Evolutionary conservation across 345 rosid species (phyloP).

Genomic region (Populus simonii): DNA sequence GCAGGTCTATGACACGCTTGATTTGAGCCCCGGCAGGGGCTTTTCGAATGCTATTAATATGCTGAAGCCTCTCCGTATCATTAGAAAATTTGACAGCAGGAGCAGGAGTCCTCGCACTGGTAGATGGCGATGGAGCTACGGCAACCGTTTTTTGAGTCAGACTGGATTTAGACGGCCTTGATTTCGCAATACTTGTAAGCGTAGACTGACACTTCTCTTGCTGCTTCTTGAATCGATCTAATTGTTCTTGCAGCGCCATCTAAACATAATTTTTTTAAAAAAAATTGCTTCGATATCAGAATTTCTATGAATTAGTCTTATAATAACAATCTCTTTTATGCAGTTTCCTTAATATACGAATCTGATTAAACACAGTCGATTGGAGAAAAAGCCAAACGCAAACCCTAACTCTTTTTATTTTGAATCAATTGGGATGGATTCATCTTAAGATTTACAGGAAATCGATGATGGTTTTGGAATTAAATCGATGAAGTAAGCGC

Average conservation of each 20-base stretch:
- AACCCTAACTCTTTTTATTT: background rate
- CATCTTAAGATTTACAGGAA: no score
- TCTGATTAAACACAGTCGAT: background rate
- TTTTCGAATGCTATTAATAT: slow-evolving; percentile 58
- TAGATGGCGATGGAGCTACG: slow-evolving; percentile 29
- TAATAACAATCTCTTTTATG: no score
- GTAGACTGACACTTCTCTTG: slow-evolving; percentile 70
- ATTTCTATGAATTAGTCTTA: no score
- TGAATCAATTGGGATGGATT: background rate
- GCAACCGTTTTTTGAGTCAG: slow-evolving; percentile 22
- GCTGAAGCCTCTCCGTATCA: slow-evolving; percentile 70
- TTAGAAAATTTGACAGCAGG: slow-evolving; percentile 64
- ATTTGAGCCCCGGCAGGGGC: slow-evolving; percentile 84
- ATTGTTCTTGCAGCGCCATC: slow-evolving; percentile 68
- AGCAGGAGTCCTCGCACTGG: slow-evolving; percentile 39
- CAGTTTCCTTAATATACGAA: background rate
- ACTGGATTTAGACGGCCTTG: slow-evolving; percentile 32
- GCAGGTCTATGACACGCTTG: slow-evolving; percentile 77
- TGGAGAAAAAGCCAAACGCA: background rate
- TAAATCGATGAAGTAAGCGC: background rate
- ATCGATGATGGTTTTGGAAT: background rate
- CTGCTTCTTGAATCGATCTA: slow-evolving; percentile 67
- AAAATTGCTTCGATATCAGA: background rate
- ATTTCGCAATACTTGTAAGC: slow-evolving; percentile 51
- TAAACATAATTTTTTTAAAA: background rate